These are phyloP conservation scores for Leucosporidium creatinivorum DNA, from an alignment of 768 basidiomycete genomes.

Conservation along the genomic window DNA sequence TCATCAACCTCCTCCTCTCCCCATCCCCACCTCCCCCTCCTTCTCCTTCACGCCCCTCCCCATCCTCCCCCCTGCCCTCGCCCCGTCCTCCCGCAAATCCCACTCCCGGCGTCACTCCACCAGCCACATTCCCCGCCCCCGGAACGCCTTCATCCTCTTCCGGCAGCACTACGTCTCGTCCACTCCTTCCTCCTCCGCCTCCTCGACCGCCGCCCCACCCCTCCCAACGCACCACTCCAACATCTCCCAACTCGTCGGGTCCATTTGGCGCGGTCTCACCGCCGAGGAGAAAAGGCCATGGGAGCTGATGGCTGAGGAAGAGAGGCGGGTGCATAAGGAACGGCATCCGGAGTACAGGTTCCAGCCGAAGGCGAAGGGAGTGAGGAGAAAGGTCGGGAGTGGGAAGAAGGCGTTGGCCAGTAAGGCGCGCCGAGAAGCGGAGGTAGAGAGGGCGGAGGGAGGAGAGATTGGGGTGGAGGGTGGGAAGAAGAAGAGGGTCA, in stretches of 20 bases:
- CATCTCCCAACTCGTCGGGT: constrained; percentile 62
- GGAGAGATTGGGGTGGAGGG: background rate
- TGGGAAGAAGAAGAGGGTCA: background rate
- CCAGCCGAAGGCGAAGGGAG: constrained; percentile 15
- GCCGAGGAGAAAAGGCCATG: constrained; percentile 40
- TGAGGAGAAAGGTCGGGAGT: too few relatives aligned
- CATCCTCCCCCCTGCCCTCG: background rate
- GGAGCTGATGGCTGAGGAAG: constrained; percentile 34
- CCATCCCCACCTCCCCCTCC: background rate
- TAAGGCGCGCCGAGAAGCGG: too few relatives aligned
- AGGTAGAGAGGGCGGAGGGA: background rate
- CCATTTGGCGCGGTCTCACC: constrained; percentile 58
- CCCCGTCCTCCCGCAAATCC: constrained; percentile 42
- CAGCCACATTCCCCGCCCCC: constrained; percentile 59
- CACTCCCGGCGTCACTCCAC: constrained; percentile 45
- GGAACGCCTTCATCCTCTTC: constrained; percentile 74
- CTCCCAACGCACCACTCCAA: constrained; percentile 62
- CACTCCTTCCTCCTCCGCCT: constrained; percentile 19
- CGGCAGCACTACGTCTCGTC: constrained; percentile 65
- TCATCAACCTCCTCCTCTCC: background rate
- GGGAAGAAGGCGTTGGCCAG: too few relatives aligned
- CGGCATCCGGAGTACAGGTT: constrained; percentile 31
- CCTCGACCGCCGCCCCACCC: background rate
- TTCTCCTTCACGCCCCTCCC: constrained; percentile 4
- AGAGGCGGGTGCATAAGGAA: constrained; percentile 30